phyloP scores from a whole-genome alignment of 768 basidiomycete species.

The Leccinum sublutescens region DNA sequence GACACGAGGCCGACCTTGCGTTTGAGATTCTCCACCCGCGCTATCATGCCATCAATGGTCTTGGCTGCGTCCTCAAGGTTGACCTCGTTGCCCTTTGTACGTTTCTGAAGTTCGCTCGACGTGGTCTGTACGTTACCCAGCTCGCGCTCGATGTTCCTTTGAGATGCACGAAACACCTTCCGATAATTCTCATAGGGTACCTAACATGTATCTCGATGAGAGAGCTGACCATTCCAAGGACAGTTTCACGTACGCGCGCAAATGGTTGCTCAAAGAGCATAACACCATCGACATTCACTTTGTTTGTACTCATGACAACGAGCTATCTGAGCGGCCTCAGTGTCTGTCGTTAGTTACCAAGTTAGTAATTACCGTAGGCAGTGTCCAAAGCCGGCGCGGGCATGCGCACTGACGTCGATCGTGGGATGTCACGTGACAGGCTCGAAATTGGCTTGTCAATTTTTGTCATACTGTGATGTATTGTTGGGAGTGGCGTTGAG shows the following conservation, averaged over 20 bases:
- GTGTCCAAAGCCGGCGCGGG: not conserved
- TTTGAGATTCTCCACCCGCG: constrained; percentile 75
- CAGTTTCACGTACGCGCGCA: constrained; percentile 50
- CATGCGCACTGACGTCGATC: constrained; percentile 17
- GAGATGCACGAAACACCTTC: constrained; percentile 80
- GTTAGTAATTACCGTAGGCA: not conserved
- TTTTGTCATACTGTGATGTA: not conserved
- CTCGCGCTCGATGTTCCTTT: constrained; percentile 81
- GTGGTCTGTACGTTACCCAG: constrained; percentile 55
- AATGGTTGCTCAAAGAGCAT: constrained; percentile 87
- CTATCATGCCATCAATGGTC: constrained; percentile 73
- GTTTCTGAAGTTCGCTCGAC: constrained; percentile 58
- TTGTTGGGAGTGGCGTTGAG: not conserved
- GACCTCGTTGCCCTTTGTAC: constrained; percentile 37
- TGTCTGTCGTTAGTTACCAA: constrained; percentile 6
- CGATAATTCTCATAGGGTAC: constrained; percentile 90
- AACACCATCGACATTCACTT: constrained; percentile 68
- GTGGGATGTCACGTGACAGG: constrained; percentile 26
- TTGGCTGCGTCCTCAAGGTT: constrained; percentile 53
- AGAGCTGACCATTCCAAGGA: not conserved
- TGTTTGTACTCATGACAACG: constrained; percentile 37
- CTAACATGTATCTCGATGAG: constrained; percentile 39
- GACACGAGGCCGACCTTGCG: constrained; percentile 63
- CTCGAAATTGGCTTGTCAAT: not conserved
- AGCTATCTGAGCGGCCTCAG: constrained; percentile 6